Percentiles rank a stretch among this genome's conserved stretches.
phyloP scores from a whole-genome alignment of 78 protist species.

The Pelomyxa schiedti region DNA sequence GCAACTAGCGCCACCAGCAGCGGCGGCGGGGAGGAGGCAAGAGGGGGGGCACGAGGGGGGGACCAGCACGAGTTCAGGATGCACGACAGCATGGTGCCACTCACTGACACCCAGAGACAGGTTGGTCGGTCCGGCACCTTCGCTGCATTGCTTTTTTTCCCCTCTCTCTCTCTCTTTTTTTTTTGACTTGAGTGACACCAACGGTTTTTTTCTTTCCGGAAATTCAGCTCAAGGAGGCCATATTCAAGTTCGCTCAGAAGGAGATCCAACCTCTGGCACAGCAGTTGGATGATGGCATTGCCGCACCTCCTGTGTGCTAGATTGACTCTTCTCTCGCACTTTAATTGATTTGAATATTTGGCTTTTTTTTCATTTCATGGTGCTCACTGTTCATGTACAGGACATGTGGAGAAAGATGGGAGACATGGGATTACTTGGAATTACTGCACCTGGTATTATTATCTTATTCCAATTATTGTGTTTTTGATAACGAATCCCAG shows the following conservation, averaged over 20 bases:
- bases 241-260: slow-evolving; percentile 43
- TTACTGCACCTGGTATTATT: slow-evolving; percentile 58
- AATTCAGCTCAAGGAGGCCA: slow-evolving; percentile 45
- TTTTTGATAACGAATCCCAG: not conserved
- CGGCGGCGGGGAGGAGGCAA: no score
- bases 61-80: no score
- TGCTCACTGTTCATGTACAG: not conserved
- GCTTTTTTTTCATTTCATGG: not conserved
- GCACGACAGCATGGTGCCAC: no score
- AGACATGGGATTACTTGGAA: slow-evolving; percentile 78
- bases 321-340: not conserved
- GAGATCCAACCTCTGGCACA: slow-evolving; percentile 74
- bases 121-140: no score
- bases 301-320: slow-evolving; percentile 24
- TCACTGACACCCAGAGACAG: no score
- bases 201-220: no score
- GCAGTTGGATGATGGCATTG: slow-evolving; percentile 52
- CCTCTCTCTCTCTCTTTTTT: no score
- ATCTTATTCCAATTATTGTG: not conserved
- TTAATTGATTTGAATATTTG: not conserved
- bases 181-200: no score
- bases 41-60: no score
- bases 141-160: no score
- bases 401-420: slow-evolving; percentile 71
- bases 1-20: no score